Evolutionary conservation across 2,329 filamentous ascomycete species (phyloP).

Genomic region (Phyllosticta paracitricarpa): DNA sequence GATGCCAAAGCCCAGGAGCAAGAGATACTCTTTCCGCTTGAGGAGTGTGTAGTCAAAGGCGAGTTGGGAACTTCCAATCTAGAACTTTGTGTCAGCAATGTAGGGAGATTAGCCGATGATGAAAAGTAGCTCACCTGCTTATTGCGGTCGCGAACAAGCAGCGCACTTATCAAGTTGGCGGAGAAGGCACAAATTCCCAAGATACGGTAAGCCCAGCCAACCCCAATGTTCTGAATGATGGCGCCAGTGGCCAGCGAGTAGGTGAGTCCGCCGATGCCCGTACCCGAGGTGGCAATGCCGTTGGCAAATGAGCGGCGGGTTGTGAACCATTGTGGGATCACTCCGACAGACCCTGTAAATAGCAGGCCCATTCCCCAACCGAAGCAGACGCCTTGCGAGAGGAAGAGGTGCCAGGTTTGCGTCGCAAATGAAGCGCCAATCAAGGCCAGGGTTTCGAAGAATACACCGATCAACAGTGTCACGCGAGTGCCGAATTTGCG

Average conservation of each 20-base stretch:
- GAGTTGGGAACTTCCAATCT: constrained; percentile 33
- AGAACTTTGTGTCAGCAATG: not conserved
- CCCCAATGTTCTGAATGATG: constrained; percentile 54
- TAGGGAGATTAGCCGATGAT: not conserved
- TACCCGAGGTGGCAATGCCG: constrained; percentile 57
- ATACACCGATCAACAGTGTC: constrained; percentile 55
- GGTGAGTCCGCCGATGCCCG: constrained; percentile 63
- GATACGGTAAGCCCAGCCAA: constrained; percentile 58
- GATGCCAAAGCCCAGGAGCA: constrained; percentile 58
- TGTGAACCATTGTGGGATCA: constrained; percentile 66
- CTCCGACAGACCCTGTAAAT: constrained; percentile 58
- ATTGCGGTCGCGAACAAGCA: constrained; percentile 64
- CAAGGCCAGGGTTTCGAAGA: constrained; percentile 54
- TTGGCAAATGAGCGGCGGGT: constrained; percentile 60
- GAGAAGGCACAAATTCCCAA: constrained; percentile 50
- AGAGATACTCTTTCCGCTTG: constrained; percentile 49
- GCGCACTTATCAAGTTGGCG: constrained; percentile 53
- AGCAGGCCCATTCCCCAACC: constrained; percentile 68
- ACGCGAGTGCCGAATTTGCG: constrained; percentile 52
- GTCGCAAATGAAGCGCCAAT: constrained; percentile 60
- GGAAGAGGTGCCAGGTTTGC: constrained; percentile 66
- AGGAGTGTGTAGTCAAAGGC: constrained; percentile 58
- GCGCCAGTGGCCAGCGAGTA: constrained; percentile 59
- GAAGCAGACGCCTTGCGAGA: constrained; percentile 65
- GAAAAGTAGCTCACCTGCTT: constrained; percentile 29